These are phyloP conservation scores for Umbelopsis sp. DNA, from an alignment of 192 early-diverging fungal genomes.

Conservation along the genomic window DNA sequence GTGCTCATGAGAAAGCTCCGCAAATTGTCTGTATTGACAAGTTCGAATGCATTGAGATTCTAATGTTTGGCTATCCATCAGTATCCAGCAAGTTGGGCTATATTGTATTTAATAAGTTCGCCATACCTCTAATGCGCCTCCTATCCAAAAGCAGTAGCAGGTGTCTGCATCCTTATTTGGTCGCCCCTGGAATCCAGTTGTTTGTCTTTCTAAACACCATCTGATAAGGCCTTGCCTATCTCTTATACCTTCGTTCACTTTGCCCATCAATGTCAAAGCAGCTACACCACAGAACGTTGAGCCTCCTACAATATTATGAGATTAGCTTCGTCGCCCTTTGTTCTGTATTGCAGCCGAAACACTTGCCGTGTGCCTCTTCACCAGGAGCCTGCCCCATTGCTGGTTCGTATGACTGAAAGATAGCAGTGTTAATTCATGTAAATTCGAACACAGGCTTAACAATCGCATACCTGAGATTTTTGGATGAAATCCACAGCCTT, in stretches of 20 bases:
- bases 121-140: conserved; percentile 70
- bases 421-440: background rate
- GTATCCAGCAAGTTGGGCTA: background rate
- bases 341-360: too few species aligned
- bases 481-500: conserved; percentile 62
- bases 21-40: conserved; percentile 60
- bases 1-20: conserved; percentile 64
- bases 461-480: conserved; percentile 48
- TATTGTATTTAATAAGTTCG: background rate
- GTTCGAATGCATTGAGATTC: conserved; percentile 62
- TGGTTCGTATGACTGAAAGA: conserved; percentile 60
- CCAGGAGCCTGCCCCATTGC: conserved; percentile 79
- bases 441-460: background rate
- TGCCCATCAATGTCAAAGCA: conserved; percentile 73
- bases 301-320: conserved; percentile 56
- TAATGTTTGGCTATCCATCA: conserved; percentile 21
- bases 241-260: conserved; percentile 54
- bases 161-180: conserved; percentile 86
- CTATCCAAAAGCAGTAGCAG: conserved; percentile 99
- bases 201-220: conserved; percentile 85
- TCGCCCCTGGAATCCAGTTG: conserved; percentile 88
- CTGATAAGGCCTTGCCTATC: conserved; percentile 55
- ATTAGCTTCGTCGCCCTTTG: background rate
- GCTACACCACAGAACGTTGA: conserved; percentile 89
- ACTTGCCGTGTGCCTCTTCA: conserved; percentile 81